Conservation (phyloP, 2,329 filamentous ascomycete genomes). For the Botryotinia calthae region DNA sequence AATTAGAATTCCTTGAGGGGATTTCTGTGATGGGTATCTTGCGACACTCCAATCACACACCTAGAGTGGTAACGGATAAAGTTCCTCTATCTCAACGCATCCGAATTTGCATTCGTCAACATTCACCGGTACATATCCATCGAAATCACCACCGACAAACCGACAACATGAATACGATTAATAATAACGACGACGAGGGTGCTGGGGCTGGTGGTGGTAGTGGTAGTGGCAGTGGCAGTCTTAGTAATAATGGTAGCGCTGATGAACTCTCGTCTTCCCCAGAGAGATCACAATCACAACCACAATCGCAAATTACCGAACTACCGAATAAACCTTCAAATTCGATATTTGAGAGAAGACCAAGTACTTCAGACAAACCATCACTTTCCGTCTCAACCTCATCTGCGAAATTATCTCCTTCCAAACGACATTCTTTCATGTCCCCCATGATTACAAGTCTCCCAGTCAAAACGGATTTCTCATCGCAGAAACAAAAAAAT, state of each 20-base stretch:
- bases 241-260: neutral
- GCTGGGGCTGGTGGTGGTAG: neutral
- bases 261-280: neutral
- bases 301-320: neutral
- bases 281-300: neutral
- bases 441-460: constrained; percentile 3
- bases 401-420: neutral
- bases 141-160: constrained; percentile 4
- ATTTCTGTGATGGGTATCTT: constrained; percentile 14
- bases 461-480: constrained; percentile 10
- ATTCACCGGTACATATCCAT: constrained; percentile 7
- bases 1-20: neutral
- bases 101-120: constrained; percentile 17
- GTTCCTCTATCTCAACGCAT: constrained; percentile 11
- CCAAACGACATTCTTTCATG: neutral
- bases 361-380: constrained; percentile 15
- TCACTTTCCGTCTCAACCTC: constrained; percentile 13
- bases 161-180: neutral
- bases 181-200: neutral
- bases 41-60: constrained; percentile 11
- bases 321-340: neutral
- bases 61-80: constrained; percentile 3
- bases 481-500: constrained; percentile 2
- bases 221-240: neutral
- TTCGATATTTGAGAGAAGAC: constrained; percentile 10